Evolutionary conservation across 202 grass and related monocot genomes (phyloP).

Genomic region (Miscanthus sacchariflorus): DNA sequence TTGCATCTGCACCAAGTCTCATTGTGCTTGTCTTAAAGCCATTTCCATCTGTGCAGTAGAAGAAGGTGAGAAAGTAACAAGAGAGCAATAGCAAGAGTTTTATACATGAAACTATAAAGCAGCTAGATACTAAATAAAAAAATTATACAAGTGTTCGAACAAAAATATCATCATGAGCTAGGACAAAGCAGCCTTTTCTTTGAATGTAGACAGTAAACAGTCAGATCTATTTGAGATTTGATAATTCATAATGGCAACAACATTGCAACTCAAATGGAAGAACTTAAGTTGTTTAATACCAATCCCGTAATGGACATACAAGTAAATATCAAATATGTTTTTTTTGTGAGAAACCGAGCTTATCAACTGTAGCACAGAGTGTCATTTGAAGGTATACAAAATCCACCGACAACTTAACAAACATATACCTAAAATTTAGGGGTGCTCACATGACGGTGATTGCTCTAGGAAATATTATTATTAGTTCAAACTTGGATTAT

Average conservation of each 20-base stretch:
- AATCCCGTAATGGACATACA: background rate
- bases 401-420: conserved; percentile 27
- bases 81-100: conserved; percentile 33
- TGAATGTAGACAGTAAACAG: background rate
- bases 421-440: background rate
- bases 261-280: conserved; percentile 11
- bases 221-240: conserved; percentile 20
- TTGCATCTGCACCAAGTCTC: conserved; percentile 95
- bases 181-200: background rate
- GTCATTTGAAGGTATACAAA: conserved; percentile 8
- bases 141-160: background rate
- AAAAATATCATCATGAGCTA: background rate
- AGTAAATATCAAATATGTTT: background rate
- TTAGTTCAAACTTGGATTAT: conserved; percentile 8
- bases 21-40: conserved; percentile 99
- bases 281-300: conserved; percentile 11
- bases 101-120: conserved; percentile 33
- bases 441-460: background rate
- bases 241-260: conserved; percentile 8
- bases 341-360: conserved; percentile 22
- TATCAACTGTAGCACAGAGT: conserved; percentile 5
- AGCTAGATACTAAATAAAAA: conserved; percentile 2
- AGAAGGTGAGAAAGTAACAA: conserved; percentile 31
- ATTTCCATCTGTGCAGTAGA: conserved; percentile 76
- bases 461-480: too few relatives aligned